Evolutionary conservation across 306 rosid species (phyloP), one percentile per base, ranked within the genome.

Genomic region (Rosa chinensis): DNA sequence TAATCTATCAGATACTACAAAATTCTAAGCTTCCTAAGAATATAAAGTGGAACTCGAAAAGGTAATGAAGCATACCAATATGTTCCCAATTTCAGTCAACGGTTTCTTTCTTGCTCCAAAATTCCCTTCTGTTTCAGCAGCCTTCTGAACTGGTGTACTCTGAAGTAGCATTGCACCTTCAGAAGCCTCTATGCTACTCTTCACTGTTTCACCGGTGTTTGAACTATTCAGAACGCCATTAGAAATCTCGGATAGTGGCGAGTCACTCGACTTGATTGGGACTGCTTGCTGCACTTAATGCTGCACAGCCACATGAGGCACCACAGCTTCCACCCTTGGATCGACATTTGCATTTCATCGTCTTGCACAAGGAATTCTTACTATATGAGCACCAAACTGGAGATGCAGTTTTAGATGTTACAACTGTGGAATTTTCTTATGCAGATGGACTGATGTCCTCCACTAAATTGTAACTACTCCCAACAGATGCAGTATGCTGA

Each of bases 281-380:
- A 8, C 79, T 48, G 43, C 77, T 80, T 95, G 88, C 86, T 84
- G 90, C 99, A 93, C 88, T 89, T 95, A 8, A 82, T 23, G 40
- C 80, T 64, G 86, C 28, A 75, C 98, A 95, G 76, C 98, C 97
- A 64, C 99, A 95, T 63, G 93, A 87, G 68, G 89, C 39, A 52
- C 97, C 92, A 47, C 97, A 93, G 85, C 88, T 87, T 28, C 87
- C 93, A 59, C 98, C 97, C n/a, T 16, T 42, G 37, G 94, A 86
- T 78, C 96, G 93, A 85, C 98, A 95, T 88, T 20, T 55, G 84
- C 98, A 95, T 82, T 95, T 93, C 44, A 78, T 84, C n/a, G 99
- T 93, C 87, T 93, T 95, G 86, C 99, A 95, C 86, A 89, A 77
- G n/a, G 98, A 91, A 64, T 75, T 86, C 85, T 86, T 93, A 71